Percentiles rank a stretch among this genome's conserved stretches.
phyloP scores from a whole-genome alignment of 345 rosid genomes.

The Pistacia integerrima region DNA sequence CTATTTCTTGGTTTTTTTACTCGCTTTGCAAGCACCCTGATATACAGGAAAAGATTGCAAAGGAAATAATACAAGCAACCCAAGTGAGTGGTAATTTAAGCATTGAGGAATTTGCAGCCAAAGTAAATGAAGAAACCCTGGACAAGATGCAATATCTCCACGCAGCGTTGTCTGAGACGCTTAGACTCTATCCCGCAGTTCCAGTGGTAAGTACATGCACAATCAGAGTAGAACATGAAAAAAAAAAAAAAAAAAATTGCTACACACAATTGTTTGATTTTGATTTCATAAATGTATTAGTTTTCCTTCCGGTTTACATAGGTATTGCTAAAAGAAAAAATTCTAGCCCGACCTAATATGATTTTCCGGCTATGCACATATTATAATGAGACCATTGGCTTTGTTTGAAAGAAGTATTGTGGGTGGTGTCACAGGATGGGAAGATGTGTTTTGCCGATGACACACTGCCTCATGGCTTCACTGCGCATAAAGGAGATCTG shows the following conservation, averaged over 20 bases:
- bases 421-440: conserved; percentile 21
- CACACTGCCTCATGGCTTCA: conserved; percentile 28
- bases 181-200: conserved; percentile 33
- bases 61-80: conserved; percentile 25
- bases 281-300: no score
- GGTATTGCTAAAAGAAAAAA: no score
- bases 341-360: no score
- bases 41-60: conserved; percentile 23
- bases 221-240: no score
- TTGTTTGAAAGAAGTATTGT: background rate
- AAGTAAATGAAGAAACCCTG: conserved; percentile 19
- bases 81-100: background rate
- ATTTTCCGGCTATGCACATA: no score
- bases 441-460: conserved; percentile 17
- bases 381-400: no score
- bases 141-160: conserved; percentile 36
- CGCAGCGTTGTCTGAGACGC: conserved; percentile 35
- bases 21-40: conserved; percentile 32
- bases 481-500: conserved; percentile 27
- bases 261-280: no score
- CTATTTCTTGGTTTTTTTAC: conserved; percentile 31
- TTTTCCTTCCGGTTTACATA: no score
- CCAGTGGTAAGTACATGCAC: conserved; percentile 19
- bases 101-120: conserved; percentile 19
- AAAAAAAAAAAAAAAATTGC: no score